Evolutionary conservation across 495 filamentous ascomycete genomes (phyloP).

Genomic region (Mytilinidion resinicola): DNA sequence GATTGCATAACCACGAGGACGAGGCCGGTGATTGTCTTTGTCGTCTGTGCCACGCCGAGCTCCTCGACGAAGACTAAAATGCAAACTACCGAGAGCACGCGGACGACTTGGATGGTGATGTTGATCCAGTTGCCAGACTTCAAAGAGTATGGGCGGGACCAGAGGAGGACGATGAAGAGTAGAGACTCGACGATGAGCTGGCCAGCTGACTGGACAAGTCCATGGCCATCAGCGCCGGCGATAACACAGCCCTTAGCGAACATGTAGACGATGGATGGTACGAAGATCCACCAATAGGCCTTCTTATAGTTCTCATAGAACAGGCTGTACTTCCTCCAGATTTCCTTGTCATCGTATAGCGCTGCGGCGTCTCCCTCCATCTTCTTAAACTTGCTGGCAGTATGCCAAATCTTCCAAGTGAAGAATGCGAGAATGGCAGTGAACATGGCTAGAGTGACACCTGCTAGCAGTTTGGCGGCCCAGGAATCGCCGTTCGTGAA

Average conservation of each 20-base stretch:
- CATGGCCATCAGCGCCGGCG: constrained; percentile 80
- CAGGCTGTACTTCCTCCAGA: constrained; percentile 90
- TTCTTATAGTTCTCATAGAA: constrained; percentile 96
- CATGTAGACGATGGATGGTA: constrained; percentile 87
- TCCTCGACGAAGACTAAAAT: constrained; percentile 92
- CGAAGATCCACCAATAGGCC: constrained; percentile 93
- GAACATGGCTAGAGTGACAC: constrained; percentile 70
- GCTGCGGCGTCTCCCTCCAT: constrained; percentile 63
- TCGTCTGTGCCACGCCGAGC: constrained; percentile 82
- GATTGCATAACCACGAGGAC: constrained; percentile 87
- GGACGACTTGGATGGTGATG: constrained; percentile 85
- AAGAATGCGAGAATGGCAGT: constrained; percentile 74
- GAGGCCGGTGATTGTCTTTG: constrained; percentile 89
- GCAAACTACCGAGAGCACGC: constrained; percentile 83
- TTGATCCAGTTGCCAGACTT: constrained; percentile 89
- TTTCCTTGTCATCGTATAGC: constrained; percentile 82
- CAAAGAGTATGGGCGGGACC: constrained; percentile 78
- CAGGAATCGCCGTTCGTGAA: constrained; percentile 92
- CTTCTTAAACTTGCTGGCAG: constrained; percentile 67
- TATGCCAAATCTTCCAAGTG: constrained; percentile 69
- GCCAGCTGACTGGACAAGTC: constrained; percentile 68
- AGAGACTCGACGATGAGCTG: constrained; percentile 76
- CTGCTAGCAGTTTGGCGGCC: constrained; percentile 84
- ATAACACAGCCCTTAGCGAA: constrained; percentile 85
- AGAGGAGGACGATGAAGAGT: constrained; percentile 64